Base-by-base conservation (phyloP, 192 early-diverging fungal species). In the Chytriomyces sp. region DNA sequence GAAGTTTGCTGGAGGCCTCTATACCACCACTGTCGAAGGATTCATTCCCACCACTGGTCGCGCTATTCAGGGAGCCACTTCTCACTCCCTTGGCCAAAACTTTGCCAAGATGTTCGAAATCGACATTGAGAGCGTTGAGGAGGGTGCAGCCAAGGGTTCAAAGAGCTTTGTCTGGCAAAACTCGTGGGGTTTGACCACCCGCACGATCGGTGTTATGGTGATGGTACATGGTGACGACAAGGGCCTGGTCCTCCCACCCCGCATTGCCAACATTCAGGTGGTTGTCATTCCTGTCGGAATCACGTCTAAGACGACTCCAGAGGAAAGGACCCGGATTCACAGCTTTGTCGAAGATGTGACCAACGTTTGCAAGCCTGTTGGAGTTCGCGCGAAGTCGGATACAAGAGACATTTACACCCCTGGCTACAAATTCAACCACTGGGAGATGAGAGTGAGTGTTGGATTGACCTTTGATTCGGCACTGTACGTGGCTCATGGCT, bases 71-170 rank as follows among this genome's bases (percentile, higher is more conserved):
- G 98, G 93, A 55, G 98, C 91, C 52, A 99, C 98, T 5, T 98
- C 95, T 67, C 98, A 99, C 85, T 94, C 92, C 75, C 86, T 99
- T 75, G 98, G 98, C n/a, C 96, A 99, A 86, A 99, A 98, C 90
- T 99, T 99, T 79, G 91, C 94, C 58, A 98, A 97, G 81, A 98
- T 99, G 98, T 98, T 99, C 79, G 88, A 94, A 72, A 93, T 99
- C 57, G 81, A 88, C 12, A 86, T 98, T 33, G 93, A 98, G 80
- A 92, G 95, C 75, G 93, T 95, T 64, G 86, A 89, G 40, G 82
- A 85, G 69, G 44, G 44, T 1, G 44, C 44, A n/a, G 17, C 44
- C 22, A 33, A 30, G 4, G 85, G 84, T 63, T 75, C 81, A 69
- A 89, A 93, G 77, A 78, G 88, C 31, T 81, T 92, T 68, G 96